Evolutionary conservation across 768 basidiomycete genomes (phyloP), one percentile per base, ranked within the genome.

Genomic region (Rubroboletus pulcherrimus): DNA sequence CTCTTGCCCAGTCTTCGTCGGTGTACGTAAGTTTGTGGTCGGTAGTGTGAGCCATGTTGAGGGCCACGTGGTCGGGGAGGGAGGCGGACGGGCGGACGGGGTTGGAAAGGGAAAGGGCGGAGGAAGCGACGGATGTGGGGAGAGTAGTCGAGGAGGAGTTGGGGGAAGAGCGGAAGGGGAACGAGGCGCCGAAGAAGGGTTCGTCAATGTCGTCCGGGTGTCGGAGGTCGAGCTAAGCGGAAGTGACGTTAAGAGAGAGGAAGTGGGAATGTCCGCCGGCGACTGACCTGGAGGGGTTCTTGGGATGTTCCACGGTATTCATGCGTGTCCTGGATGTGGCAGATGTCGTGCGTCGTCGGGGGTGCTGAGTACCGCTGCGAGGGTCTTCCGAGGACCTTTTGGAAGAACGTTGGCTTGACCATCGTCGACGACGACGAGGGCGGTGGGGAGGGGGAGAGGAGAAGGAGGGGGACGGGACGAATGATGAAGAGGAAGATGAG

Each of bases 1-100:
- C 86, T 58, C 78, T 81, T 12, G 83, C 79, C 87, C 85, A 89
- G 60, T 86, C 81, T 50, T 83, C 77, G 62, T 82, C 79, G 4
- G 78, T 78, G 64, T 77, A 76, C 17, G 73, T 72, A 51, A 67
- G 59, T 37, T 73, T 68, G 54, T 67, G 60, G 45, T 68, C 21
- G 49, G 55, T 26, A 31, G 53, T 24, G 31, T 47, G 55, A 1
- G 57, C 61, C 66, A 67, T 72, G 54, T 38, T 59, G 19, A 62
- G 55, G 14, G 31, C 31, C n/a, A 49, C 9, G 52, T 65, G 60
- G 24, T 73, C 73, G 24, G 74, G 69, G 29, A 65, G 63, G 5
- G 73, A 65, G 31, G 47, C 49, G 5, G 68, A 57, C 4, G 73
- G 66, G 40, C 67, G 74, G 7, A 75, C 75, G 47, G 73, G 60